Conservation (phyloP, 2,329 filamentous ascomycete genomes). For the Xylaria sp. region DNA sequence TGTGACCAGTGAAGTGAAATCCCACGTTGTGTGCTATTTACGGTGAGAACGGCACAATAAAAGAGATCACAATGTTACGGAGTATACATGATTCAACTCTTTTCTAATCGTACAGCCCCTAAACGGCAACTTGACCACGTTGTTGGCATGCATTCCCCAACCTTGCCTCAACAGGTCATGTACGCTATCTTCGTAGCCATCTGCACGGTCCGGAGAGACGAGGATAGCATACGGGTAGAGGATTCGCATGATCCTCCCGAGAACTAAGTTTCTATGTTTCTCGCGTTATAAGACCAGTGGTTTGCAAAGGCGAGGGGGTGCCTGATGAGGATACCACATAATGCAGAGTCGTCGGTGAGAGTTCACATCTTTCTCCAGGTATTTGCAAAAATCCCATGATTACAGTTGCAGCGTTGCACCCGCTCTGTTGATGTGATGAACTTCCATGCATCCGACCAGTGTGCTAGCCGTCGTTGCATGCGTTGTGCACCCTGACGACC, state of each 20-base stretch:
- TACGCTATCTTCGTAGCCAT: constrained; percentile 10
- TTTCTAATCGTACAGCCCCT: constrained; percentile 1
- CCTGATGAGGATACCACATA: constrained; percentile 3
- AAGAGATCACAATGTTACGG: constrained; percentile 10
- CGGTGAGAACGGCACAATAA: constrained; percentile 6
- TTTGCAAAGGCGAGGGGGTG: not conserved
- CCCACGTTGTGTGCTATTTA: constrained; percentile 24
- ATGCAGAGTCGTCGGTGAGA: not conserved
- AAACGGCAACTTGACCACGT: constrained; percentile 25
- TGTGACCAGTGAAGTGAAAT: constrained; percentile 34
- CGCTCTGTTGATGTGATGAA: constrained; percentile 31
- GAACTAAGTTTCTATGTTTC: constrained; percentile 7
- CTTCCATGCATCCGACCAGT: constrained; percentile 22
- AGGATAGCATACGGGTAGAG: constrained; percentile 2
- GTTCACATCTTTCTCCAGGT: constrained; percentile 1
- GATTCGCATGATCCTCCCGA: constrained; percentile 33
- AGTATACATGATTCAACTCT: not conserved
- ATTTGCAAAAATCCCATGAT: constrained; percentile 9
- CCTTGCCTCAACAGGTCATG: constrained; percentile 14
- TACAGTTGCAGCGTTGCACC: constrained; percentile 19
- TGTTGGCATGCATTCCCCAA: constrained; percentile 22
- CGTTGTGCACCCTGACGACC: constrained; percentile 20
- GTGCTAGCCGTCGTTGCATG: constrained; percentile 23
- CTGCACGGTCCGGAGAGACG: constrained; percentile 2
- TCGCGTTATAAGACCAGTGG: constrained; percentile 1